Conservation (phyloP, 176 grass and related monocot species). For the Juncus inflexus region DNA sequence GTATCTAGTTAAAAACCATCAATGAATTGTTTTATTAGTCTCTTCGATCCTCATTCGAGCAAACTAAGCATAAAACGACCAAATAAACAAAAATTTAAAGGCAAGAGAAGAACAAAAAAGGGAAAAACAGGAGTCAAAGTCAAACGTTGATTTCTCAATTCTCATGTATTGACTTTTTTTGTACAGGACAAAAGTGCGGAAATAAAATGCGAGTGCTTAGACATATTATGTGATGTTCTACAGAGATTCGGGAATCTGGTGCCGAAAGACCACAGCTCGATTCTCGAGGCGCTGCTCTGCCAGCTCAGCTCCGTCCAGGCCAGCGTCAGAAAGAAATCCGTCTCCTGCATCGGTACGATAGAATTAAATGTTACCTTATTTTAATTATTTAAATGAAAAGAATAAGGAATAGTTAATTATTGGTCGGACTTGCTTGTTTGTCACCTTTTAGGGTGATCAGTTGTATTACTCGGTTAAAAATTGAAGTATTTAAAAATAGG, state of each 20-base stretch:
- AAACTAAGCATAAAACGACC: no score
- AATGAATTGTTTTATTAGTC: no score
- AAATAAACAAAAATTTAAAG: no score
- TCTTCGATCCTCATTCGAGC: no score
- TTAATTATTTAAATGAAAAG: no score
- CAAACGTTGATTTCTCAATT: conserved; percentile 1
- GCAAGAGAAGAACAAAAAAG: no score
- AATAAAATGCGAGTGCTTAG: conserved; percentile 92
- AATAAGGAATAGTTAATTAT: no score
- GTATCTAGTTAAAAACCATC: no score
- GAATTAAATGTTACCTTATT: neutral
- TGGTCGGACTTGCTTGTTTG: no score
- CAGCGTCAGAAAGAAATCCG: conserved; percentile 87
- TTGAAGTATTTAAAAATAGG: no score
- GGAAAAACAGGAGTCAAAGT: neutral
- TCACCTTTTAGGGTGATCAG: no score
- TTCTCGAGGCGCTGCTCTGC: conserved; percentile 64
- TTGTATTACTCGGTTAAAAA: no score
- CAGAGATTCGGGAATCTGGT: conserved; percentile 85
- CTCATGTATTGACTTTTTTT: neutral
- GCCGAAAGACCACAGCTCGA: conserved; percentile 72
- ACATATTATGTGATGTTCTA: conserved; percentile 89
- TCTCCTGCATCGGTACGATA: conserved; percentile 79
- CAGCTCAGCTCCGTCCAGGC: conserved; percentile 84
- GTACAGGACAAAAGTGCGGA: conserved; percentile 83